phyloP scores from a whole-genome alignment of 305 asterid species.

The Solanum aculeatissimum region DNA sequence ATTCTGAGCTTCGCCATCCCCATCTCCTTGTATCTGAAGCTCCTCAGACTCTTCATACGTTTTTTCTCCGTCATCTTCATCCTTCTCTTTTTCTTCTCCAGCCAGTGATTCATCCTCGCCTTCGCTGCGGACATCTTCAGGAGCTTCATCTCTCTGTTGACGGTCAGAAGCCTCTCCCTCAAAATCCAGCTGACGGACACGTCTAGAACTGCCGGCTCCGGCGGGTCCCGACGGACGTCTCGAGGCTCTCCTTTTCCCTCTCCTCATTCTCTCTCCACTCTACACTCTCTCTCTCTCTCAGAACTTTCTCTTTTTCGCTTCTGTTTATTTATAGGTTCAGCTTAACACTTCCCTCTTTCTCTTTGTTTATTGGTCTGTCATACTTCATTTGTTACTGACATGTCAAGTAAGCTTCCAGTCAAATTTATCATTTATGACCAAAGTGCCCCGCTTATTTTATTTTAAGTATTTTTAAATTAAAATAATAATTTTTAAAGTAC shows the following conservation, averaged over 20 bases:
- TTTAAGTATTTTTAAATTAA: too few relatives aligned
- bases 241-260: slow-evolving; percentile 38
- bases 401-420: too few relatives aligned
- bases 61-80: slow-evolving; percentile 24
- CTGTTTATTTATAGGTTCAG: too few relatives aligned
- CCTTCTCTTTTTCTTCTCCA: slow-evolving; percentile 25
- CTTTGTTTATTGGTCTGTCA: neutral
- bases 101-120: slow-evolving; percentile 4
- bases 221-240: slow-evolving; percentile 13
- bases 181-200: neutral
- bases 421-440: too few relatives aligned
- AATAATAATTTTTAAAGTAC: too few relatives aligned
- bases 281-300: slow-evolving; percentile 10
- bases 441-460: too few relatives aligned
- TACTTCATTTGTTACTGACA: neutral
- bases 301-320: too few relatives aligned
- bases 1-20: slow-evolving; percentile 15
- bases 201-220: neutral
- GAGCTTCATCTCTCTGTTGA: neutral
- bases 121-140: slow-evolving; percentile 6
- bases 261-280: slow-evolving; percentile 35
- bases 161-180: neutral
- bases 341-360: neutral
- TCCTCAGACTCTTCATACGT: slow-evolving; percentile 20
- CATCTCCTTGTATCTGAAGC: slow-evolving; percentile 13